Conservation (phyloP, 768 basidiomycete genomes). For the Coprinellus aureogranulatus region DNA sequence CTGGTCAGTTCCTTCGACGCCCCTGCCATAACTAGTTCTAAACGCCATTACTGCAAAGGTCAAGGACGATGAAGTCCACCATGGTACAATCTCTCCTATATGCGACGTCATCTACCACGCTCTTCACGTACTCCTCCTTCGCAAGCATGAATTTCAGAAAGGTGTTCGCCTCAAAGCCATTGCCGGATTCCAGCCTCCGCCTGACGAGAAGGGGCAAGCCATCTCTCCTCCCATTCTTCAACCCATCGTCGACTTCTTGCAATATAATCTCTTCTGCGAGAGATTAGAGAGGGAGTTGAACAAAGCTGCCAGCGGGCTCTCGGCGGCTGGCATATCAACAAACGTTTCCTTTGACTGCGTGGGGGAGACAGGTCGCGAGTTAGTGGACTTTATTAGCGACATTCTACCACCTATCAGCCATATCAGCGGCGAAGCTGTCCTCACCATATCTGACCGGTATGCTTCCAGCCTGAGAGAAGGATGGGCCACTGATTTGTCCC, state of each 20-base stretch:
- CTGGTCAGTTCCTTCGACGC: constrained; percentile 45
- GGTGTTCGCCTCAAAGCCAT: constrained; percentile 31
- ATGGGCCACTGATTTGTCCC: not conserved
- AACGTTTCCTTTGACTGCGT: constrained; percentile 59
- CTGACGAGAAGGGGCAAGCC: not conserved
- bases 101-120: constrained; percentile 70
- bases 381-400: constrained; percentile 50
- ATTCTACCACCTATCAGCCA: constrained; percentile 22
- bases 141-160: constrained; percentile 54
- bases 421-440: constrained; percentile 60
- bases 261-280: constrained; percentile 73
- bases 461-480: not conserved
- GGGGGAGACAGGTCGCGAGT: constrained; percentile 62
- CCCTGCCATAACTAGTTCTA: too few relatives aligned
- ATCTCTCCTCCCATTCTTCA: constrained; percentile 54
- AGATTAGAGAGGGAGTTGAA: constrained; percentile 58
- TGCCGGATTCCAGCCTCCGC: not conserved
- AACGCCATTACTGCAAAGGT: too few relatives aligned
- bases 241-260: constrained; percentile 74
- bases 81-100: constrained; percentile 16
- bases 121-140: constrained; percentile 63
- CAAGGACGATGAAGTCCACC: not conserved
- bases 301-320: constrained; percentile 48
- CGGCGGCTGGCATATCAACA: constrained; percentile 52
- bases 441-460: constrained; percentile 70